A percentile compares a stretch with the other conserved stretches of the same genome.
These are phyloP conservation scores for Fusarium falciforme DNA, from an alignment of 2,329 filamentous ascomycete species.

Conservation along the genomic window DNA sequence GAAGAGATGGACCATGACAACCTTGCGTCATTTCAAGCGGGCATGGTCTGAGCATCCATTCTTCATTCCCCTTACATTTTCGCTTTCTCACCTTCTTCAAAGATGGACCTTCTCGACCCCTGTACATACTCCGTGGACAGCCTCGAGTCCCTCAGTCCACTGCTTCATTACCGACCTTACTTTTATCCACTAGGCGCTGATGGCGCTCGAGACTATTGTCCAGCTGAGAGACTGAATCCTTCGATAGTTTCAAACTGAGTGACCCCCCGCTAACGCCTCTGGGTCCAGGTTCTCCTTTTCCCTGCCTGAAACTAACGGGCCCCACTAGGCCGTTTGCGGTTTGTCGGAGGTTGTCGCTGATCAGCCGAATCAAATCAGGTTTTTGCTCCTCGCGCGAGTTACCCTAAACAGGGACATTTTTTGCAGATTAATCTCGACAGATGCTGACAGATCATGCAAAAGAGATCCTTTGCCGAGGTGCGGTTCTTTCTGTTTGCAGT, in stretches of 20 bases:
- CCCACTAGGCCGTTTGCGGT: neutral
- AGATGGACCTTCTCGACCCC: neutral
- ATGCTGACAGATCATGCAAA: neutral
- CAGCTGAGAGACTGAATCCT: neutral
- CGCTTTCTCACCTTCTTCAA: neutral
- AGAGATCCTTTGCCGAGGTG: neutral
- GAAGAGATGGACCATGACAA: neutral
- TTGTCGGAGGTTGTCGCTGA: neutral
- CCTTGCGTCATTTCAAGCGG: neutral
- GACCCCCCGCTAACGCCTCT: neutral
- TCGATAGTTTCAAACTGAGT: conserved; percentile 1
- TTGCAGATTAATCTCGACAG: neutral
- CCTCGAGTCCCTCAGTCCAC: neutral
- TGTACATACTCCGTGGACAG: neutral
- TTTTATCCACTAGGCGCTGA: neutral
- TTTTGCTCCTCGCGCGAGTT: neutral
- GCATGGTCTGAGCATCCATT: neutral
- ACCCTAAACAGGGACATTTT: neutral
- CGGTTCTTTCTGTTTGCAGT: neutral
- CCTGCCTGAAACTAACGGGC: neutral
- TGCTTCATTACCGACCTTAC: neutral
- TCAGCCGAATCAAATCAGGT: neutral
- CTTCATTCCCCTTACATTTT: neutral
- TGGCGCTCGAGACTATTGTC: neutral
- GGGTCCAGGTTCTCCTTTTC: neutral